Evolutionary conservation across 139 green algal genomes (phyloP), one percentile per base, ranked within the genome.

Genomic region (Chlamydomonas sphaeroides): DNA sequence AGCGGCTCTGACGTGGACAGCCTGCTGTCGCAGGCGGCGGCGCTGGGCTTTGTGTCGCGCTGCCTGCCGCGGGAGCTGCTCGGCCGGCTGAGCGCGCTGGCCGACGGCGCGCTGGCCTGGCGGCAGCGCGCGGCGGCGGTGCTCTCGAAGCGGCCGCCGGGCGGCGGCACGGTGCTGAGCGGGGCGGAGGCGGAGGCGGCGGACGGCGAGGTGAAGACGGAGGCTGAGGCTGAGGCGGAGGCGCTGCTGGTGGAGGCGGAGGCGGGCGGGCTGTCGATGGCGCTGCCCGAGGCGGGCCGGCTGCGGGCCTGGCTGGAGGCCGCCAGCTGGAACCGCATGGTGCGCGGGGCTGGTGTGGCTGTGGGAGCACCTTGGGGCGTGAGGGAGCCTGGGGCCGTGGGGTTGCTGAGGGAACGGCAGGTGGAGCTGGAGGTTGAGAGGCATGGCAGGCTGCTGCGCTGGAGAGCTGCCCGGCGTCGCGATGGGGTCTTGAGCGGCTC

Each of bases 271-370:
- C 35, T 51, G 42, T 59, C 39, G 39, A 41, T 80, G 41, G 39
- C 74, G 6, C 10, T 83, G 8, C 62, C 26, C 15, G 62, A 83
- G 76, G 62, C 33, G 20, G 21, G 38, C 23, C 23, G 18, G 48
- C 62, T 83, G 62, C 26, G 65, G 62, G 20, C 3, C 20, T 73
- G 76, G 76, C 35, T 73, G 76, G 62, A 73, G 33, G 76, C 45
- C 32, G 15, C 66, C 0, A n/a, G 35, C 63, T 68, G 81, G 72
- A 59, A 76, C 74, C 57, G 39, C 20, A 30, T 49, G 18, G 74
- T 80, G 74, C 32, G 74, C 5, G 42, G 30, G 67, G 41, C 30
- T 5, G 30, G n/a, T n/a, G n/a, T n/a, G n/a, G n/a, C n/a, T n/a
- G n/a, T n/a, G n/a, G n/a, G n/a, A n/a, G n/a, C n/a, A n/a, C n/a